Evolutionary conservation across 208 protist species (phyloP).

Genomic region (Lotmaria passim): DNA sequence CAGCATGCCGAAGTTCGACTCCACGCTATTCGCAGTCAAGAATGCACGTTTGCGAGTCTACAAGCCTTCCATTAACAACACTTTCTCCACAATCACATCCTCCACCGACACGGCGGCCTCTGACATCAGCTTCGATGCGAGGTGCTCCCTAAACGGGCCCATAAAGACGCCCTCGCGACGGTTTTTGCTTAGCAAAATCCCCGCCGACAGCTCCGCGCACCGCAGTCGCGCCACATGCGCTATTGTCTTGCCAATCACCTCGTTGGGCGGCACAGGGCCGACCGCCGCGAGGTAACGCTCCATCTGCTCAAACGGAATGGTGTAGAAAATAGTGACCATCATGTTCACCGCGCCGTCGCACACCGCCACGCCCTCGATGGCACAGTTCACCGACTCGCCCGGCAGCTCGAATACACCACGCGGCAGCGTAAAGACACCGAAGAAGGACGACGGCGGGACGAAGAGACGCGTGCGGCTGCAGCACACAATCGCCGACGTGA

Average conservation of each 20-base stretch:
- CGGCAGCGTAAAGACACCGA: slow-evolving; percentile 76
- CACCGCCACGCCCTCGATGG: slow-evolving; percentile 59
- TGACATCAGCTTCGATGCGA: slow-evolving; percentile 73
- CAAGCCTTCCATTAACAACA: slow-evolving; percentile 50
- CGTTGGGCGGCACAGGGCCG: slow-evolving; percentile 75
- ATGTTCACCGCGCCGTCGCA: slow-evolving; percentile 73
- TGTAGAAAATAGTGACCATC: slow-evolving; percentile 69
- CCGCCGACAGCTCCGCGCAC: slow-evolving; percentile 66
- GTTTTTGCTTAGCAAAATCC: slow-evolving; percentile 67
- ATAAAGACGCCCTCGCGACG: slow-evolving; percentile 72
- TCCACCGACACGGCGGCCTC: slow-evolving; percentile 61
- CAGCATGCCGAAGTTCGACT: no score
- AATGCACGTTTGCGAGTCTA: slow-evolving; percentile 15
- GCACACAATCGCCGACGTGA: slow-evolving; percentile 57
- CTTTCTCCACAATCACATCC: slow-evolving; percentile 63
- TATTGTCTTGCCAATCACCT: slow-evolving; percentile 62
- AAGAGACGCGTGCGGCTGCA: slow-evolving; percentile 51
- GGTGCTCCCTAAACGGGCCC: slow-evolving; percentile 47
- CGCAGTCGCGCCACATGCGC: slow-evolving; percentile 55
- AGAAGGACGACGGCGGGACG: slow-evolving; percentile 76
- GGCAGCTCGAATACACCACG: slow-evolving; percentile 50
- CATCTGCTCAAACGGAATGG: slow-evolving; percentile 69
- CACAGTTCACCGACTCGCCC: slow-evolving; percentile 66
- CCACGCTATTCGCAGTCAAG: no score
- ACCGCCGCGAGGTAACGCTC: slow-evolving; percentile 85